These are phyloP conservation scores for Fusarium sambucinum DNA, from an alignment of 2,329 filamentous ascomycete genomes.

Conservation along the genomic window DNA sequence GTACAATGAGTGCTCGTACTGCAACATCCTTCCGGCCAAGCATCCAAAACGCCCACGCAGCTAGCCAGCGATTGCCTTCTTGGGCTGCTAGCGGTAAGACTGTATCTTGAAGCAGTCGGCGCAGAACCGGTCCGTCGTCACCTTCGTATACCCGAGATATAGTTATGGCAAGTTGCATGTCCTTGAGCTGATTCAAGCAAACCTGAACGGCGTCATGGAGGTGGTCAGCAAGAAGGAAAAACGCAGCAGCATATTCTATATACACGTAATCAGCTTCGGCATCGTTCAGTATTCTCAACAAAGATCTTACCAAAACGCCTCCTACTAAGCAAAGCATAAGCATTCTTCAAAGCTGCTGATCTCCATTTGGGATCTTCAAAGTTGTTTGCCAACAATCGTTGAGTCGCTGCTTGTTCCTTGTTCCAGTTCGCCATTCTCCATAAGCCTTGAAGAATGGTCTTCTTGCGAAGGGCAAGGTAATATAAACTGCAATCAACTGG, in stretches of 20 bases:
- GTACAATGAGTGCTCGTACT: slow-evolving; percentile 83
- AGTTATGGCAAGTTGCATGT: slow-evolving; percentile 89
- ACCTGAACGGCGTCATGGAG: slow-evolving; percentile 88
- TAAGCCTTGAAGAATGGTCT: slow-evolving; percentile 86
- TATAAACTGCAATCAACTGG: slow-evolving; percentile 91
- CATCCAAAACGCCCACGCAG: slow-evolving; percentile 97
- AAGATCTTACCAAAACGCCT: slow-evolving; percentile 78
- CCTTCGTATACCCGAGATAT: slow-evolving; percentile 90
- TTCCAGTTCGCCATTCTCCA: slow-evolving; percentile 97
- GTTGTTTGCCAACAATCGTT: slow-evolving; percentile 86
- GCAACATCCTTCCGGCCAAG: slow-evolving; percentile 84
- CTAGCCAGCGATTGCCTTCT: slow-evolving; percentile 91
- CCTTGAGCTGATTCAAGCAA: slow-evolving; percentile 86
- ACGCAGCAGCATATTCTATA: slow-evolving; percentile 90
- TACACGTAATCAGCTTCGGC: slow-evolving; percentile 53
- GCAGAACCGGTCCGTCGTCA: slow-evolving; percentile 80
- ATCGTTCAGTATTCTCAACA: neutral
- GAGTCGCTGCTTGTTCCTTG: slow-evolving; percentile 84
- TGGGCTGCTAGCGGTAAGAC: slow-evolving; percentile 81
- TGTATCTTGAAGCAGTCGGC: slow-evolving; percentile 80
- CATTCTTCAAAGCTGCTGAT: slow-evolving; percentile 92
- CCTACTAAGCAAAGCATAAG: slow-evolving; percentile 93
- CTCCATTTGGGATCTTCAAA: slow-evolving; percentile 89
- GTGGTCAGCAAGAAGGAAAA: slow-evolving; percentile 91
- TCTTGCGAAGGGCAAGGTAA: slow-evolving; percentile 92